A percentile compares a stretch with the other conserved stretches of the same genome.
Evolutionary conservation across 148 eudicot species (phyloP).

Genomic region (Vaccinium corymbosum): DNA sequence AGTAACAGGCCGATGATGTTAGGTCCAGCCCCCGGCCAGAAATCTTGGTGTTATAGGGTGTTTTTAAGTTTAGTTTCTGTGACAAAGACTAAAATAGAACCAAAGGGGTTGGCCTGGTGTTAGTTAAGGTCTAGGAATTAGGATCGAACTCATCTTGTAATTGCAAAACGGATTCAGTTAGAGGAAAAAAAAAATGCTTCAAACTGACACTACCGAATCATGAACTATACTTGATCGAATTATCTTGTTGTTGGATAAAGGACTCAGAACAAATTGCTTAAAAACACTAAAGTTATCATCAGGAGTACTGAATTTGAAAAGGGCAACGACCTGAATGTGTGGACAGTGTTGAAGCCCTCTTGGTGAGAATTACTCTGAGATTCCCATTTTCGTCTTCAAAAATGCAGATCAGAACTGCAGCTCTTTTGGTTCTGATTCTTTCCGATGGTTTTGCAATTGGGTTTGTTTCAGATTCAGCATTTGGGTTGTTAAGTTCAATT

Average conservation of each 20-base stretch:
- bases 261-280: neutral
- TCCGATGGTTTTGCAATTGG: neutral
- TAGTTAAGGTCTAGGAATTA: neutral
- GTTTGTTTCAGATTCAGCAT: neutral
- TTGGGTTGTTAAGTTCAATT: neutral
- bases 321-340: slow-evolving; percentile 54
- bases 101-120: neutral
- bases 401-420: slow-evolving; percentile 67
- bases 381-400: slow-evolving; percentile 60
- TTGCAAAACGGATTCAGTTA: too few relatives aligned
- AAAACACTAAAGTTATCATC: neutral
- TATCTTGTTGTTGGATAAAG: neutral
- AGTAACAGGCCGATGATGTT: neutral
- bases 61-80: neutral
- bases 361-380: slow-evolving; percentile 77
- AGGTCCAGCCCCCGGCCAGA: neutral
- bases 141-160: too few relatives aligned
- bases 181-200: neutral
- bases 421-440: slow-evolving; percentile 32
- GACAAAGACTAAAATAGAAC: neutral
- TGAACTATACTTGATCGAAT: neutral
- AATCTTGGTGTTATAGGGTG: neutral
- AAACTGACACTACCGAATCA: neutral
- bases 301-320: neutral
- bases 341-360: slow-evolving; percentile 68